Evolutionary conservation across 1,284 basidiomycete species (phyloP).

Genomic region (Puccinia brachypodii): DNA sequence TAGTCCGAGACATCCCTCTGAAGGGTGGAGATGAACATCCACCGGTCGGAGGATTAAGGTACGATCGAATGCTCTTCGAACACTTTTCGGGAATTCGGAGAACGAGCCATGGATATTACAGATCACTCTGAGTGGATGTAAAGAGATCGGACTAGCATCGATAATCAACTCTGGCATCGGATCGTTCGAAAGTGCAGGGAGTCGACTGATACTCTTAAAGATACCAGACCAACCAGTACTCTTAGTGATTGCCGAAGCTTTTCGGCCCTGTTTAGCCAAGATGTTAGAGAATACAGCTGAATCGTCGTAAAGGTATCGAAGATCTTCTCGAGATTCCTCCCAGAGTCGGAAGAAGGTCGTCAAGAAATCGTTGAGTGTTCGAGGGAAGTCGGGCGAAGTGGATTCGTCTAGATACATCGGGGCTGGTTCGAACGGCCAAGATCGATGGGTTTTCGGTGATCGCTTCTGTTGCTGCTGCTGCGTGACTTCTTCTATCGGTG

Average conservation of each 20-base stretch:
- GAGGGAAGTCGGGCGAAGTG: not conserved
- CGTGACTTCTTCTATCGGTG: not conserved
- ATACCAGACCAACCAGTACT: conserved; percentile 39
- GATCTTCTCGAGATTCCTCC: conserved; percentile 41
- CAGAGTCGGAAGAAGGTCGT: conserved; percentile 47
- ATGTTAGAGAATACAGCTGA: conserved; percentile 46
- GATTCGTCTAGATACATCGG: conserved; percentile 21
- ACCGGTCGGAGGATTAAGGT: conserved; percentile 42
- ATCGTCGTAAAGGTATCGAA: conserved; percentile 41
- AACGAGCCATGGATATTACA: conserved; percentile 43
- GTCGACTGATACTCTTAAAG: conserved; percentile 32
- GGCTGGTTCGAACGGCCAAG: conserved; percentile 36
- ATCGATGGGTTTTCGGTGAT: not conserved
- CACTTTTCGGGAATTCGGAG: conserved; percentile 40
- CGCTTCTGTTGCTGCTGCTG: not conserved
- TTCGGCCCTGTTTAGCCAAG: conserved; percentile 38
- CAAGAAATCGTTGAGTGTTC: conserved; percentile 44
- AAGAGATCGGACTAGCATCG: conserved; percentile 26
- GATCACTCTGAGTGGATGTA: conserved; percentile 14
- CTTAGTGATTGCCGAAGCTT: conserved; percentile 38
- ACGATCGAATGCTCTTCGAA: conserved; percentile 42
- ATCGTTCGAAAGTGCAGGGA: conserved; percentile 46
- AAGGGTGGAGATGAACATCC: conserved; percentile 29
- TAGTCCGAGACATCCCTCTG: conserved; percentile 45
- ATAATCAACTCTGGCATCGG: conserved; percentile 34